Evolutionary conservation across 495 filamentous ascomycete genomes (phyloP).

Genomic region (Durotheca rogersii): DNA sequence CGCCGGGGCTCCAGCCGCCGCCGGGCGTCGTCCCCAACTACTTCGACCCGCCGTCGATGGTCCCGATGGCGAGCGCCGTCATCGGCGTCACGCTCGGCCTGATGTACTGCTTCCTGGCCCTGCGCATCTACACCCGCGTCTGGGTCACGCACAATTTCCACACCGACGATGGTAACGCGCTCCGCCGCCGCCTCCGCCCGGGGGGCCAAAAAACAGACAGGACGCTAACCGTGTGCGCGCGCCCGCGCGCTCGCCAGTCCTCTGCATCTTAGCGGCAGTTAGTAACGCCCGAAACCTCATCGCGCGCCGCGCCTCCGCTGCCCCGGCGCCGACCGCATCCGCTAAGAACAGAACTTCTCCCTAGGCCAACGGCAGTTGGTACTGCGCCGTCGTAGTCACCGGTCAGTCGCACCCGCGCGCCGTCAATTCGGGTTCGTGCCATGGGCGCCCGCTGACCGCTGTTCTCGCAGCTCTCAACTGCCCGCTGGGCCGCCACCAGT

Average conservation of each 20-base stretch:
- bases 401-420: conserved; percentile 14
- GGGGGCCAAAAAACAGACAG: background rate
- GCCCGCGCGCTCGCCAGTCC: conserved; percentile 4
- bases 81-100: conserved; percentile 10
- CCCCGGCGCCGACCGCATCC: background rate
- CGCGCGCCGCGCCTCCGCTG: background rate
- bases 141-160: conserved; percentile 9
- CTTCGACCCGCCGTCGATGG: conserved; percentile 12
- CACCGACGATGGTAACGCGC: conserved; percentile 13
- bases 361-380: conserved; percentile 14
- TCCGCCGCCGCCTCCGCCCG: background rate
- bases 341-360: background rate
- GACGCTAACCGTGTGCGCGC: conserved; percentile 7
- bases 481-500: conserved; percentile 19
- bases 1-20: conserved; percentile 22
- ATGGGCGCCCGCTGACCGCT: background rate
- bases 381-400: conserved; percentile 8
- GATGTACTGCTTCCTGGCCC: conserved; percentile 19
- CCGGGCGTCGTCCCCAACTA: conserved; percentile 17
- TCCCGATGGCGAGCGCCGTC: conserved; percentile 4
- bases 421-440: background rate
- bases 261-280: conserved; percentile 18
- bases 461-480: conserved; percentile 3
- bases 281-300: conserved; percentile 9
- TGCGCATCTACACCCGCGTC: conserved; percentile 21